Conservation (phyloP, 352 stramenopile species). For the Pythium sukuiense region DNA sequence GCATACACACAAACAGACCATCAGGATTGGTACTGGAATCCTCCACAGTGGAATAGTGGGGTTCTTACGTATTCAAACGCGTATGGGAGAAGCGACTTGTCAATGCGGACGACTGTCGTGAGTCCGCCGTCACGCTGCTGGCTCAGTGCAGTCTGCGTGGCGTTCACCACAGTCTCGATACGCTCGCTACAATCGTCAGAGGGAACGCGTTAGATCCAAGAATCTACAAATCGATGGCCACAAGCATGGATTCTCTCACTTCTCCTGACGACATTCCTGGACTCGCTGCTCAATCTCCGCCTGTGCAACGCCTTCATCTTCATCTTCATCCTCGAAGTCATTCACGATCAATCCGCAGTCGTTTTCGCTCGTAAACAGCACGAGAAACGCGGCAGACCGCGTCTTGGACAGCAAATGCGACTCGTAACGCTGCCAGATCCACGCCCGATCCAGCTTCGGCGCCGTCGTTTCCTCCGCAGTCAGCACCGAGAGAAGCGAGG, state of each 20-base stretch:
- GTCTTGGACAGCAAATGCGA: conserved; percentile 15
- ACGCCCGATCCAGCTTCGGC: conserved; percentile 4
- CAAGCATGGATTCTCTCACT: neutral
- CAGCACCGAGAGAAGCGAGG: neutral
- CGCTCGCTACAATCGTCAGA: conserved; percentile 3
- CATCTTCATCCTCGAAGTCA: neutral
- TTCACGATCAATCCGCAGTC: neutral
- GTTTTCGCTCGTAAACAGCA: conserved; percentile 17
- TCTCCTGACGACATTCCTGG: neutral
- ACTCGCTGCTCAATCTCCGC: neutral
- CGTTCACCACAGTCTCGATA: neutral
- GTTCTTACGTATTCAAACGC: conserved; percentile 10
- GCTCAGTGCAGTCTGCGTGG: neutral
- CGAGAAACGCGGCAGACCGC: conserved; percentile 16
- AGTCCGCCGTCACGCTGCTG: neutral
- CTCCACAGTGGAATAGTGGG: neutral
- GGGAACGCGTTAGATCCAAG: neutral
- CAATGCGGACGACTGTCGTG: conserved; percentile 8
- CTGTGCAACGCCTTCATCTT: neutral
- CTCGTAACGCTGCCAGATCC: conserved; percentile 22
- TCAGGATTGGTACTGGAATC: neutral
- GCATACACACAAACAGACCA: neutral
- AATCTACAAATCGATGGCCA: too few species aligned
- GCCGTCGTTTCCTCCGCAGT: neutral
- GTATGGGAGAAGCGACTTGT: conserved; percentile 1